A percentile compares a stretch with the other conserved stretches of the same genome.
phyloP scores from a whole-genome alignment of 176 grass and related monocot genomes.

The Cenchrus purpureus region DNA sequence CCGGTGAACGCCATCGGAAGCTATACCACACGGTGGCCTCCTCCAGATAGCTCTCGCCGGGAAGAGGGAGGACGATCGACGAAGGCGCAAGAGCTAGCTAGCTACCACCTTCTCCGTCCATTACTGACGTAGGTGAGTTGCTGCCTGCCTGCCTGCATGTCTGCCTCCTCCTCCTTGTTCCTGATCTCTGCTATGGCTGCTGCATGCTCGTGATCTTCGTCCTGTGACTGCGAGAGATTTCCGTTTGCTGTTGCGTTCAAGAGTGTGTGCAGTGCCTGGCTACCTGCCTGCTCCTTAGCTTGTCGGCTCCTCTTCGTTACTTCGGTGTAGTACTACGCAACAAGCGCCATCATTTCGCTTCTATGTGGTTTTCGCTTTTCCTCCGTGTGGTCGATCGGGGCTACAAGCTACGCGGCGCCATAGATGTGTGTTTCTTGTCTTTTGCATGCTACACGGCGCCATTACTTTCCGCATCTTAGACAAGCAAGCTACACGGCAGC shows the following conservation, averaged over 20 bases:
- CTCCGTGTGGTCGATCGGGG: slow-evolving; percentile 6
- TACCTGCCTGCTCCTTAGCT: not conserved
- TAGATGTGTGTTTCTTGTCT: slow-evolving; percentile 20
- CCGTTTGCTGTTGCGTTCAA: not conserved
- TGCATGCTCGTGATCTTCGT: not conserved
- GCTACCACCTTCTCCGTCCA: not conserved
- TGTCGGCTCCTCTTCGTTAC: not conserved
- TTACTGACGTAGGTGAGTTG: not conserved
- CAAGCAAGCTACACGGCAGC: no score
- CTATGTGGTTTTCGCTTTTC: slow-evolving; percentile 10
- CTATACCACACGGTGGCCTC: not conserved
- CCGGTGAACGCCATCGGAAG: not conserved
- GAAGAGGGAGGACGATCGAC: not conserved
- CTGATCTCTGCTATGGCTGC: not conserved
- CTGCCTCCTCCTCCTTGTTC: no score
- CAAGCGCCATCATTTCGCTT: not conserved
- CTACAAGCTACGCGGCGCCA: not conserved
- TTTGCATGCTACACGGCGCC: not conserved
- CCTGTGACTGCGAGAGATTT: not conserved
- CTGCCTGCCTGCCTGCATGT: no score
- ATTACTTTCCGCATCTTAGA: no score
- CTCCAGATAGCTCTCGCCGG: not conserved
- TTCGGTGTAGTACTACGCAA: not conserved
- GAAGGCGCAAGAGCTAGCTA: not conserved
- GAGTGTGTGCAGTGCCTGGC: not conserved